Base-by-base conservation (phyloP, 1,284 basidiomycete genomes). In the Mycena sp. region DNA sequence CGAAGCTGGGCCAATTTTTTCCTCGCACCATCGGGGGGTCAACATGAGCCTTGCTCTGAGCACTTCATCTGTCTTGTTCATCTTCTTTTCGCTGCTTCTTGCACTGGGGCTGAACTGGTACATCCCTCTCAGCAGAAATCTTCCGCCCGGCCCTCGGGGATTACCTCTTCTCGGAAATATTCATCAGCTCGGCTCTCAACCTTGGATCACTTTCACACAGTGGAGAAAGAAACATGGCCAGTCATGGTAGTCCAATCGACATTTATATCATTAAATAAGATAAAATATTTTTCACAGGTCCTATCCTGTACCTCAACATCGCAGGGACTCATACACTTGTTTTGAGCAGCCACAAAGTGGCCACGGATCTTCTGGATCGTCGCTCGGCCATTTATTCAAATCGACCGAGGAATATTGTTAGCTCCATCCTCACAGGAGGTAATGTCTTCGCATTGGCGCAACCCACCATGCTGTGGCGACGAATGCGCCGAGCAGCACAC, bases 301-400 rank as follows among this genome's bases (percentile, higher is more conserved):
- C 58, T 2, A 6, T 67, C 14, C 49, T 61, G 10, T 59, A 59
- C 32, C 10, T 65, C 21, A 54, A 58, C 29, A 37, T 64, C 14
- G 50, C 44, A 16, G 63, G 63, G 6, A 58, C 61, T 23, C 37
- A 41, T 12, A 30, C 59, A 5, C 35, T 65, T 38, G 25, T 67
- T 14, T 38, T 67, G 7, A 58, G 57, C 25, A 52, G 46, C 28
- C 58, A 50, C 7, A 62, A 57, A 21, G 59, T 54, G 3, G 66
- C 66, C 35, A 9, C 50, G 10, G 66, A 67, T 38, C 63, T 67
- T 6, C 51, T 64, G 21, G 63, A 67, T 38, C 49, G 63, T 21
- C 58, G 63, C 7, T 45, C 66, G 6, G 30, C 53, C 5, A 61
- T 61, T 25, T 67, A 67, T 40, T 65, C 63, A 19, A 54, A 67